Conservation (phyloP, 345 rosid species). For the Ceriops zippeliana region DNA sequence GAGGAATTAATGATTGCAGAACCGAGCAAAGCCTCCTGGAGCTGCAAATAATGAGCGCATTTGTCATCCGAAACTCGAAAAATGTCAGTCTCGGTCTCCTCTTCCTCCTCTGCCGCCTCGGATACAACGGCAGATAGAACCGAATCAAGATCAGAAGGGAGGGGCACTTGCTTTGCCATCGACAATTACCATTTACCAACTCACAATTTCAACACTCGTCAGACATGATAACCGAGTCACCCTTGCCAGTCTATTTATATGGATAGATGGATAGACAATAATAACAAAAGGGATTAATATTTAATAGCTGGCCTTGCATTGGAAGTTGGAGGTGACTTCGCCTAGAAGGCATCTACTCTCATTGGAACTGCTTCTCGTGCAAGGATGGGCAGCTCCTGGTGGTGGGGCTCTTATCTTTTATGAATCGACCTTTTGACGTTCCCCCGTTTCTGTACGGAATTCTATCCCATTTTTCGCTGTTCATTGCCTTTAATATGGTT, state of each 20-base stretch:
- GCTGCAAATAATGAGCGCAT: constrained; percentile 36
- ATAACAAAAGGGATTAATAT: neutral
- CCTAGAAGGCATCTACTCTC: neutral
- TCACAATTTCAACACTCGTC: neutral
- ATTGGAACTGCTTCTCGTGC: neutral
- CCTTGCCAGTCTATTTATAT: no score
- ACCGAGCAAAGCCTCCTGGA: constrained; percentile 49
- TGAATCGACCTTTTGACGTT: no score
- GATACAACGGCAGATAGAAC: constrained; percentile 12
- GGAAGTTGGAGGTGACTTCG: constrained; percentile 4
- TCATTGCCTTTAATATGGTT: no score
- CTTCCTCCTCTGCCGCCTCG: neutral
- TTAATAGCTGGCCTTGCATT: neutral
- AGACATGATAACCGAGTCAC: neutral
- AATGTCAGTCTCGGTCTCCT: neutral
- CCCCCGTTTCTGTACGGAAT: no score
- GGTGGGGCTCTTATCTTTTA: no score
- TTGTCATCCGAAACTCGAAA: constrained; percentile 45
- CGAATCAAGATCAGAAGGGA: constrained; percentile 1
- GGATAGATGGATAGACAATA: neutral
- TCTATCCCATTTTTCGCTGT: no score
- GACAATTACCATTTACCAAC: neutral
- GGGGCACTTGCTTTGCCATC: neutral
- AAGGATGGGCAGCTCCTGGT: no score
- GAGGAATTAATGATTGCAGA: neutral